Base-by-base conservation (phyloP, 805 yeast genomes). In the Hanseniaspora occidentalis region DNA sequence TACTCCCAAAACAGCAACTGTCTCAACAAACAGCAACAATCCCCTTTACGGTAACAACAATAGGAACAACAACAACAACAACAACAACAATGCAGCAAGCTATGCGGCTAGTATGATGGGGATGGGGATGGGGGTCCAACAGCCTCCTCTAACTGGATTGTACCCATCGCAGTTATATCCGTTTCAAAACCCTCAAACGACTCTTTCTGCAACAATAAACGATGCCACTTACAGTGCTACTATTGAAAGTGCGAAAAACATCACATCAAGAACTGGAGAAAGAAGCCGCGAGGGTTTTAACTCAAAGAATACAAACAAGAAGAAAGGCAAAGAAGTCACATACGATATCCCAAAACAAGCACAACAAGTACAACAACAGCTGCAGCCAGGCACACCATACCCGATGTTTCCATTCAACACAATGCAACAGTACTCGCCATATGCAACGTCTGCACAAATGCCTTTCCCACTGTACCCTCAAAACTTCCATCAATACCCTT, bases 1-100 rank as follows among this genome's bases (percentile, higher is more conserved):
- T 20, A 33, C 29, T 17, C 20, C 36, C 10, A 33, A 36, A 31
- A 36, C 43, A 13, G 20, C 38, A 5, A 10, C 35, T 11, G 24
- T 19, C 8, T 23, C 34, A 24, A 8, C 11, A 19, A 21, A 23
- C 29, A n/a, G 14, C 31, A 18, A 17, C 23, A 24, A 21, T 6
- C 8, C 22, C 6, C 11, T n/a, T n/a, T n/a, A n/a, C n/a, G n/a
- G n/a, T n/a, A n/a, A n/a, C n/a, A n/a, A n/a, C n/a, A n/a, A n/a
- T n/a, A n/a, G n/a, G n/a, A n/a, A n/a, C n/a, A n/a, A n/a, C n/a
- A n/a, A n/a, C n/a, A n/a, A n/a, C n/a, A n/a, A n/a, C n/a, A n/a
- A n/a, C n/a, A n/a, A n/a, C n/a, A n/a, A n/a, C n/a, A n/a, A 6
- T 21, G 25, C 10, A 8, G 6, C 25, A 29, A 13, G 31, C 29